Conservation (phyloP, 1,139 yeast species). For the Candida albicans region DNA sequence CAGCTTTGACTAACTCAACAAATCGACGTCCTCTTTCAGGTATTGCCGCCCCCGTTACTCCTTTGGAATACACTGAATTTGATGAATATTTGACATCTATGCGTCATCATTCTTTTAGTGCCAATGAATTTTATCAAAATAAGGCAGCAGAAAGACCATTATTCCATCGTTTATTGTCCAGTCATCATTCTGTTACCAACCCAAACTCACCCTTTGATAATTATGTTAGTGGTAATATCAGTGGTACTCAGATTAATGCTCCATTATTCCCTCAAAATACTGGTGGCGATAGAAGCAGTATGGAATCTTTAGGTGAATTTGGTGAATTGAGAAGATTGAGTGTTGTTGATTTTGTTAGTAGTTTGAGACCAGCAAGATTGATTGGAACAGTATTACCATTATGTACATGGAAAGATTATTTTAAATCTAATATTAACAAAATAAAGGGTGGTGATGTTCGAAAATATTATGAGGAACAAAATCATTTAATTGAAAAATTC, state of each 20-base stretch:
- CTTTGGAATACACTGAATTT: slow-evolving; percentile 7
- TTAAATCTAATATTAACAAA: slow-evolving; percentile 22
- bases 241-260: slow-evolving; percentile 7
- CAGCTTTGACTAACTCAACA: not conserved
- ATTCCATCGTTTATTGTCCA: slow-evolving; percentile 28
- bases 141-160: slow-evolving; percentile 21
- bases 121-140: slow-evolving; percentile 10
- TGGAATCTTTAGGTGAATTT: not conserved
- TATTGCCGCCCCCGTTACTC: not conserved
- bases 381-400: slow-evolving; percentile 54
- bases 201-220: slow-evolving; percentile 24
- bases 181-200: slow-evolving; percentile 34
- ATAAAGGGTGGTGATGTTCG: slow-evolving; percentile 26
- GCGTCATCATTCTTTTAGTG: slow-evolving; percentile 14
- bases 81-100: slow-evolving; percentile 7
- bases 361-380: slow-evolving; percentile 48
- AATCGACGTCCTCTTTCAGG: not conserved
- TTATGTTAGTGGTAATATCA: slow-evolving; percentile 2
- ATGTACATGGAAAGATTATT: slow-evolving; percentile 48
- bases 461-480: slow-evolving; percentile 51
- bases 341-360: slow-evolving; percentile 15
- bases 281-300: slow-evolving; percentile 6
- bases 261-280: slow-evolving; percentile 11
- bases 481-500: slow-evolving; percentile 57
- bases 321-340: slow-evolving; percentile 28